These are phyloP conservation scores for Hericium alpestre DNA, from an alignment of 768 basidiomycete species.

Conservation along the genomic window DNA sequence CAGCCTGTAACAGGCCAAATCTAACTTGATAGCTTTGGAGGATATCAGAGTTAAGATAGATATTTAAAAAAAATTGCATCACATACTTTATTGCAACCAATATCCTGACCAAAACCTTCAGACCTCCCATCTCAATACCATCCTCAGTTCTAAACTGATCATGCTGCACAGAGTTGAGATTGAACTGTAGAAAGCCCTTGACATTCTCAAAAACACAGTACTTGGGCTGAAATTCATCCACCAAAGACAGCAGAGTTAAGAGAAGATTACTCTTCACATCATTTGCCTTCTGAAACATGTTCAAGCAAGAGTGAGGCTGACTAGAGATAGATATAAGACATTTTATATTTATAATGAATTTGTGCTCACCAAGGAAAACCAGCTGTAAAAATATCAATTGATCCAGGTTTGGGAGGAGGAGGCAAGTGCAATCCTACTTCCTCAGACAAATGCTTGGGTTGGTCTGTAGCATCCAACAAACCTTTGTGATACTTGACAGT, in stretches of 20 bases:
- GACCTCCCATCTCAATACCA: constrained; percentile 61
- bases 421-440: constrained; percentile 25
- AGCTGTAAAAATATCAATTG: constrained; percentile 51
- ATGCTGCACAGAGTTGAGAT: constrained; percentile 27
- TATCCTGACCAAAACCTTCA: constrained; percentile 55
- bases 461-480: constrained; percentile 17
- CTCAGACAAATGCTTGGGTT: constrained; percentile 30
- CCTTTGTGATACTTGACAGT: constrained; percentile 42
- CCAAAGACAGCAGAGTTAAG: constrained; percentile 40
- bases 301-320: constrained; percentile 63
- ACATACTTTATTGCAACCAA: constrained; percentile 57
- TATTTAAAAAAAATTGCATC: background rate
- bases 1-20: constrained; percentile 34
- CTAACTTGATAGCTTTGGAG: constrained; percentile 31
- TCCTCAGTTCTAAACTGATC: constrained; percentile 39
- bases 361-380: constrained; percentile 65
- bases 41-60: background rate
- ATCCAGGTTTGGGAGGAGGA: constrained; percentile 35
- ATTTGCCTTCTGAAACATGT: constrained; percentile 58
- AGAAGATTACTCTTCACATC: constrained; percentile 63
- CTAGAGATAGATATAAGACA: constrained; percentile 25
- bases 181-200: constrained; percentile 31
- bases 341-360: background rate
- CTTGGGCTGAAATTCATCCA: constrained; percentile 31
- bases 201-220: constrained; percentile 42